phyloP scores from a whole-genome alignment of 768 basidiomycete species.

The Suillus hirtellus region DNA sequence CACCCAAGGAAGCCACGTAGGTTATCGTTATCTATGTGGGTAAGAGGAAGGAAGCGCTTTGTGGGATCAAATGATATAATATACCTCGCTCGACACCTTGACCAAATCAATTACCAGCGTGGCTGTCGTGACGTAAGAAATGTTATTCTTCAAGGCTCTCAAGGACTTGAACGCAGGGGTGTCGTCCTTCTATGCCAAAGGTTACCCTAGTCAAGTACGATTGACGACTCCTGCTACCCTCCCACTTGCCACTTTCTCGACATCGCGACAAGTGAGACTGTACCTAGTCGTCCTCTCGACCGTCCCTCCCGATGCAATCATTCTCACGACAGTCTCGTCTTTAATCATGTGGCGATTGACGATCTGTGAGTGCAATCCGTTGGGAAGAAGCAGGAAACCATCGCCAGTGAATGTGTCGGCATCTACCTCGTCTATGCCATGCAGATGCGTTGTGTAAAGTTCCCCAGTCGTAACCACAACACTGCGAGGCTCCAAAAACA shows the following conservation, averaged over 20 bases:
- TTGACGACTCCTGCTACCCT: not conserved
- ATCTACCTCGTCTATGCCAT: conserved; percentile 69
- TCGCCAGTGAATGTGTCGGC: conserved; percentile 46
- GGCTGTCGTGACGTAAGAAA: not conserved
- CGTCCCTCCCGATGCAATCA: conserved; percentile 48
- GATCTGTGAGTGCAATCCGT: conserved; percentile 37
- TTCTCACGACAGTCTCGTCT: conserved; percentile 38
- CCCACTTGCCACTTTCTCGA: conserved; percentile 52
- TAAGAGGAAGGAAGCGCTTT: not conserved
- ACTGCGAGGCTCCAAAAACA: conserved; percentile 85
- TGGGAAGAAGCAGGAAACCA: conserved; percentile 24
- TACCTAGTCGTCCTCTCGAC: conserved; percentile 63
- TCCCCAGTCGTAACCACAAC: conserved; percentile 71
- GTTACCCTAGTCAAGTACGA: not conserved
- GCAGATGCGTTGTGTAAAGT: conserved; percentile 73
- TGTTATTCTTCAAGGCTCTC: no score
- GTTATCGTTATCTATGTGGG: not conserved
- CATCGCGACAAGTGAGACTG: conserved; percentile 86
- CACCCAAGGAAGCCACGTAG: conserved; percentile 9
- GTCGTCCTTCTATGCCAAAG: not conserved
- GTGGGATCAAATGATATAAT: not conserved
- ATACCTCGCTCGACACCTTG: not conserved
- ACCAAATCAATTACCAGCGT: not conserved
- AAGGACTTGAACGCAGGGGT: not conserved
- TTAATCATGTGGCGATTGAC: conserved; percentile 61